Evolutionary conservation across 345 rosid species (phyloP).

Genomic region (Salix dunnii): DNA sequence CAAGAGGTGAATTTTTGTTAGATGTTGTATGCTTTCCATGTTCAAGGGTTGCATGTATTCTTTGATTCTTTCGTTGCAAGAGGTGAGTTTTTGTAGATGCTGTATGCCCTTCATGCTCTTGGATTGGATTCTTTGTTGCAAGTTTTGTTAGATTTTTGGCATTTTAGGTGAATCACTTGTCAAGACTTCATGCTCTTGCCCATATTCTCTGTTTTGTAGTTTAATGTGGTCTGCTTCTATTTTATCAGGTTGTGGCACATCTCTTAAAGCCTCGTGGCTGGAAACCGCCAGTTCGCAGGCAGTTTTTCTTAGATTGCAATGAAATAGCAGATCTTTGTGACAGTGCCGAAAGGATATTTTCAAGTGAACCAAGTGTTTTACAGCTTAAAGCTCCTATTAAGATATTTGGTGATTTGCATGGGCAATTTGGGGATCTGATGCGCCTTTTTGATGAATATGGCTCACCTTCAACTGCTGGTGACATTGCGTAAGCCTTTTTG

Average conservation of each 20-base stretch:
- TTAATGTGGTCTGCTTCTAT: not conserved
- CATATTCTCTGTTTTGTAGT: not conserved
- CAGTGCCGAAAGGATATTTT: slow-evolving; percentile 75
- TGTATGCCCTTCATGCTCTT: slow-evolving; percentile 9
- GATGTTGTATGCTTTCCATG: slow-evolving; percentile 15
- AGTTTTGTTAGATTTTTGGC: not conserved
- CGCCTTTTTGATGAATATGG: slow-evolving; percentile 98
- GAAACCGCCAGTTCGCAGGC: slow-evolving; percentile 95
- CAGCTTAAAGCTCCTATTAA: slow-evolving; percentile 87
- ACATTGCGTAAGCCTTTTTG: slow-evolving; percentile 74
- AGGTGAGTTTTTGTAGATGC: not conserved
- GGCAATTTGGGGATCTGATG: slow-evolving; percentile 99
- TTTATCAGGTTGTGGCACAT: slow-evolving; percentile 67
- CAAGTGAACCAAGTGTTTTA: slow-evolving; percentile 81
- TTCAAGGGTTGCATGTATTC: not conserved
- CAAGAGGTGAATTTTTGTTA: slow-evolving; percentile 11
- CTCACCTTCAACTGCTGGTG: slow-evolving; percentile 97
- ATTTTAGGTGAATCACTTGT: slow-evolving; percentile 2
- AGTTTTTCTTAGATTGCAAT: slow-evolving; percentile 92
- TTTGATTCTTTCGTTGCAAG: slow-evolving; percentile 9
- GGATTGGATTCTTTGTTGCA: not conserved
- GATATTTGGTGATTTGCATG: slow-evolving; percentile 97
- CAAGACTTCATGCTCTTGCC: slow-evolving; percentile 4
- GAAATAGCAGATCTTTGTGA: slow-evolving; percentile 96
- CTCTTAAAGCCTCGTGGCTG: slow-evolving; percentile 95